phyloP scores from a whole-genome alignment of 2,329 filamentous ascomycete species.

The Cordyceps pruinosa region DNA sequence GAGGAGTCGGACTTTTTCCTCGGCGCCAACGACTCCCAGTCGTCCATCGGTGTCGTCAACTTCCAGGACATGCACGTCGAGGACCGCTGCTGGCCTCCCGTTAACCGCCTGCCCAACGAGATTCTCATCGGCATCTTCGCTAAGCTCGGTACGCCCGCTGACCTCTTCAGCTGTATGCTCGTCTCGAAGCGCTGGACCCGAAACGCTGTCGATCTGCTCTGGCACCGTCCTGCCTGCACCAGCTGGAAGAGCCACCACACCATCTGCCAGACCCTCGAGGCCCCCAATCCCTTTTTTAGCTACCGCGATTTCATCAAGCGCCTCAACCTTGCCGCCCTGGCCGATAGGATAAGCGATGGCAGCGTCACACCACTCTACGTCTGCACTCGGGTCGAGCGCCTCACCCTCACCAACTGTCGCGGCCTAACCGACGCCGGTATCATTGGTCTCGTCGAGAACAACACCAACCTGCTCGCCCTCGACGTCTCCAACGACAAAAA shows the following conservation, averaged over 20 bases:
- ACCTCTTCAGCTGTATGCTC: slow-evolving; percentile 82
- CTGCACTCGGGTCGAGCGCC: slow-evolving; percentile 85
- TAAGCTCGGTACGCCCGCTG: slow-evolving; percentile 66
- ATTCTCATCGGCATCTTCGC: slow-evolving; percentile 89
- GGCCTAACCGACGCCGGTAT: slow-evolving; percentile 79
- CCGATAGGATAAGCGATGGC: slow-evolving; percentile 73
- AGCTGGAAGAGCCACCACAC: slow-evolving; percentile 74
- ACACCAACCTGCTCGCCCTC: slow-evolving; percentile 74
- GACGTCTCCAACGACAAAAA: slow-evolving; percentile 82
- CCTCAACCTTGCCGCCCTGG: slow-evolving; percentile 78
- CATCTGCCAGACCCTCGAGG: slow-evolving; percentile 72
- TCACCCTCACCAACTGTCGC: slow-evolving; percentile 87
- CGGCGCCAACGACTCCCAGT: slow-evolving; percentile 84
- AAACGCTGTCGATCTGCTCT: slow-evolving; percentile 87
- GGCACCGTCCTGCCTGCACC: slow-evolving; percentile 89
- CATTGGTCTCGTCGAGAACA: slow-evolving; percentile 70
- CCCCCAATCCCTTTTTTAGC: slow-evolving; percentile 70
- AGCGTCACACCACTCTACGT: slow-evolving; percentile 73
- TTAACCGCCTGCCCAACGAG: slow-evolving; percentile 84
- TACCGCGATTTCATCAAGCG: slow-evolving; percentile 89
- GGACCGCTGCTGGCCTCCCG: slow-evolving; percentile 64
- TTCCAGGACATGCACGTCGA: slow-evolving; percentile 68
- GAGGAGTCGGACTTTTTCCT: slow-evolving; percentile 93
- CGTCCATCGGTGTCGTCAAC: slow-evolving; percentile 76
- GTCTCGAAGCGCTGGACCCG: slow-evolving; percentile 92